Base-by-base conservation (phyloP, 2,329 filamentous ascomycete genomes). In the Claviceps pusilla region DNA sequence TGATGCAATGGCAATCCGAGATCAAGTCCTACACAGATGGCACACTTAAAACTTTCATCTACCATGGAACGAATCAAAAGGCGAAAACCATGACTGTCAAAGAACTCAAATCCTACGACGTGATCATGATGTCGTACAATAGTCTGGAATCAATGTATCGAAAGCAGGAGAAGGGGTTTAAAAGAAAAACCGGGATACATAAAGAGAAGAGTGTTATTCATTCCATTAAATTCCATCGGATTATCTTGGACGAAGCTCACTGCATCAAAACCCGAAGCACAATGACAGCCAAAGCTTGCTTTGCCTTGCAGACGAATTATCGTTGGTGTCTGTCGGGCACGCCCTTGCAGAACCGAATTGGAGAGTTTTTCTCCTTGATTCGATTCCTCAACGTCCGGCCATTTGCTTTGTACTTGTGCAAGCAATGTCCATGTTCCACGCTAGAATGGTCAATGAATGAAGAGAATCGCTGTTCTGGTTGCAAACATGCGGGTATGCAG, bases 121-220 rank as follows among this genome's bases (percentile, higher is more conserved):
- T 98, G 51, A 91, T 97, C 65, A 89, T 97, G 79, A 95, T 97
- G 71, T 97, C 91, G 14, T 98, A 94, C 77, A 89, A 87, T 72
- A 82, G 87, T 60, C 73, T 98, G 39, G 93, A 97, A 68, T 95
- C 90, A 0, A 83, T 95, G 63, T 88, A 89, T 65, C 85, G 93
- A 55, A 95, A 94, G 68, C 87, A 98, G 68, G 84, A 86, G 63
- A 95, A 93, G 65, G 93, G 93, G 0, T 93, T 90, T 76, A 83
- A 78, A 60, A 85, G 89, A 56, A 86, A 87, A 58, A 82, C 87
- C 31, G 86, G 86, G 11, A 73, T 91, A 29, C 77, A 91, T 69
- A 95, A 91, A 66, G 87, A 93, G 68, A 72, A 77, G 69, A 87
- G 84, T 61, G 68, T 85, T 37, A 88, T 98, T 37, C 93, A 98